Evolutionary conservation across 2,329 filamentous ascomycete species (phyloP).

Genomic region (Aplosporella prunicola): DNA sequence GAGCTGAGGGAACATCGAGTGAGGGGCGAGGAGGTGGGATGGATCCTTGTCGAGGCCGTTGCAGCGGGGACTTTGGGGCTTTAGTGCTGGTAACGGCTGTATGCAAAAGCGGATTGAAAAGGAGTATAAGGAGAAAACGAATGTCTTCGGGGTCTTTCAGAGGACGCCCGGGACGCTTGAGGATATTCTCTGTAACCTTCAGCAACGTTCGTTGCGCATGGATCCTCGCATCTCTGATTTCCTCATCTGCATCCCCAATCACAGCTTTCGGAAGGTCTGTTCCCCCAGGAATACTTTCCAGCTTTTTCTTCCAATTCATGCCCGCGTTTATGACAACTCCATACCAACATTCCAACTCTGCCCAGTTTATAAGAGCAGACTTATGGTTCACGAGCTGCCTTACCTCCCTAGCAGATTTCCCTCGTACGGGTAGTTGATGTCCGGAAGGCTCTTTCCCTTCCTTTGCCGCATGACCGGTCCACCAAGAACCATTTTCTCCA

Average conservation of each 20-base stretch:
- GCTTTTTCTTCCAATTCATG: slow-evolving; percentile 52
- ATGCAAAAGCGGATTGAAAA: slow-evolving; percentile 69
- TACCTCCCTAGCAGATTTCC: slow-evolving; percentile 1
- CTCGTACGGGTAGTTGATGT: neutral
- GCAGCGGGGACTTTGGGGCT: neutral
- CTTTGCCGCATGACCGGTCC: slow-evolving; percentile 49
- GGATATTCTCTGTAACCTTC: slow-evolving; percentile 66
- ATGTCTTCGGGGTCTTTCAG: slow-evolving; percentile 60
- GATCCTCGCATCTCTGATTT: slow-evolving; percentile 52
- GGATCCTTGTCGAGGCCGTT: slow-evolving; percentile 8
- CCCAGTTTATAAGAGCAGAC: slow-evolving; percentile 68
- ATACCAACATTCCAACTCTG: slow-evolving; percentile 65
- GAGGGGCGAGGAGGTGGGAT: slow-evolving; percentile 3
- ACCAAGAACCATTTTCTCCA: slow-evolving; percentile 75
- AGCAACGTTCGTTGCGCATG: slow-evolving; percentile 62
- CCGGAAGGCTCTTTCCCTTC: neutral
- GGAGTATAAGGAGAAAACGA: slow-evolving; percentile 67
- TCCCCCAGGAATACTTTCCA: slow-evolving; percentile 38
- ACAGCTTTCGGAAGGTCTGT: slow-evolving; percentile 33
- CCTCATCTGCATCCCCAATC: slow-evolving; percentile 39
- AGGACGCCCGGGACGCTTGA: slow-evolving; percentile 68
- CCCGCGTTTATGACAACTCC: slow-evolving; percentile 58
- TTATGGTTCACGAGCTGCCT: slow-evolving; percentile 41
- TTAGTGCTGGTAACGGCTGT: neutral
- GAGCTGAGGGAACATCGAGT: neutral